phyloP scores from a whole-genome alignment of 306 rosid species.

The Oxytropis ochrocephala region DNA sequence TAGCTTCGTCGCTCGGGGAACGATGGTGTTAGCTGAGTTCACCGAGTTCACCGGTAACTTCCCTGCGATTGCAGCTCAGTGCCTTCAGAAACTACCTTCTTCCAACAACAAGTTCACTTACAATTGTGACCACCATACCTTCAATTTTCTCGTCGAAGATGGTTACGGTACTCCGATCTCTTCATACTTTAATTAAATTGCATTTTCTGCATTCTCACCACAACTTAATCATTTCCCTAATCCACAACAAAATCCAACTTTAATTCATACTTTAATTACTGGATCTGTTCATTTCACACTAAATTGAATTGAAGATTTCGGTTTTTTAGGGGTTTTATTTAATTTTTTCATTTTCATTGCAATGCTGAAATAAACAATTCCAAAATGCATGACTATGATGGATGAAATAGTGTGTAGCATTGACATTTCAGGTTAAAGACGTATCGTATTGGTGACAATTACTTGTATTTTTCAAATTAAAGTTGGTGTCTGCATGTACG shows the following conservation, averaged over 20 bases:
- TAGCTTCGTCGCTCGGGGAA: constrained; percentile 90
- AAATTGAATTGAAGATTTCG: background rate
- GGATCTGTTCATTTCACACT: constrained; percentile 39
- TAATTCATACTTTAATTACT: constrained; percentile 24
- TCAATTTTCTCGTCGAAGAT: constrained; percentile 79
- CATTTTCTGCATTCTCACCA: background rate
- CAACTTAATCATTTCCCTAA: background rate
- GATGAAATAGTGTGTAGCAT: too few species aligned
- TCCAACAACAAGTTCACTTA: constrained; percentile 88
- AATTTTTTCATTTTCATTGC: background rate
- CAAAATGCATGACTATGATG: background rate
- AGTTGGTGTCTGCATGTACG: too few species aligned
- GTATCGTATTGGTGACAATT: too few species aligned
- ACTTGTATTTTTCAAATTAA: too few species aligned
- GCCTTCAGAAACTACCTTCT: constrained; percentile 79
- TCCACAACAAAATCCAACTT: background rate
- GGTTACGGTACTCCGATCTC: constrained; percentile 64
- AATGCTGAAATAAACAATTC: background rate
- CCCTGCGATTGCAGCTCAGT: constrained; percentile 88
- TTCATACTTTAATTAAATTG: background rate
- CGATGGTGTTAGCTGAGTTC: constrained; percentile 82
- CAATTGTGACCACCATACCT: constrained; percentile 85
- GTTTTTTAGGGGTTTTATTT: background rate
- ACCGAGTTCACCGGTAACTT: constrained; percentile 95
- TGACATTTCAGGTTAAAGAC: too few species aligned